Base-by-base conservation (phyloP, 2,329 filamentous ascomycete genomes). In the Lithohypha guttulata region DNA sequence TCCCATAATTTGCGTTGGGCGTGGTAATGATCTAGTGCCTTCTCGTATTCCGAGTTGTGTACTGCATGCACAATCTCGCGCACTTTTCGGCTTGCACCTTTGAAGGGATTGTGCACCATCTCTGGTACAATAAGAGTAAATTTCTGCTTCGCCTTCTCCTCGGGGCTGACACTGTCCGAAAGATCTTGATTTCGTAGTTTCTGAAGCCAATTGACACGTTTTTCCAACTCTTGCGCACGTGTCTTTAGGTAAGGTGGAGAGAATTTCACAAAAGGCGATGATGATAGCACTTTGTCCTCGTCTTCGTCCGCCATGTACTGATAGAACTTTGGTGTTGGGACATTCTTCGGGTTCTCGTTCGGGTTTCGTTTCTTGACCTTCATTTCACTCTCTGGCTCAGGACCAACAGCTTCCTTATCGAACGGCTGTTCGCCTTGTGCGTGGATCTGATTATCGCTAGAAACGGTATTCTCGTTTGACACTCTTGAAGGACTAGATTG, bases 1-100 rank as follows among this genome's bases (percentile, higher is more conserved):
- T 98, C 91, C 91, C 91, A 98, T 51, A 95, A 87, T 20, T 84
- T 77, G 41, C 86, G 94, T 56, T 96, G 89, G 0, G 85, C 95
- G 57, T 86, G 77, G 56, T 96, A 98, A 51, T 87, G 86, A 60
- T 95, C 84, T 22, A 93, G 64, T 1, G 89, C 87, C 60, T 91
- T 93, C 57, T 98, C 87, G 52, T 96, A 95, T 59, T 98, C 91
- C 2, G 87, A 87, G 56, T 95, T 85, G 58, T 96, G 87, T 9
- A 95, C 87, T 15, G 91, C 91, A 56, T 91, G 86, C 5, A 98
- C 65, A 34, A 96, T 85, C 52, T 96, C 89, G 64, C 87, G 86
- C 21, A 95, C 84, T 55, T 93, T 85, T 30, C 77, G 77, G 0
- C 87, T 84, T 3, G 84, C 82, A 51, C 80, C 79, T 38, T 84